Evolutionary conservation across 164 flowering plant species (phyloP).

Genomic region (Vitis vinifera): DNA sequence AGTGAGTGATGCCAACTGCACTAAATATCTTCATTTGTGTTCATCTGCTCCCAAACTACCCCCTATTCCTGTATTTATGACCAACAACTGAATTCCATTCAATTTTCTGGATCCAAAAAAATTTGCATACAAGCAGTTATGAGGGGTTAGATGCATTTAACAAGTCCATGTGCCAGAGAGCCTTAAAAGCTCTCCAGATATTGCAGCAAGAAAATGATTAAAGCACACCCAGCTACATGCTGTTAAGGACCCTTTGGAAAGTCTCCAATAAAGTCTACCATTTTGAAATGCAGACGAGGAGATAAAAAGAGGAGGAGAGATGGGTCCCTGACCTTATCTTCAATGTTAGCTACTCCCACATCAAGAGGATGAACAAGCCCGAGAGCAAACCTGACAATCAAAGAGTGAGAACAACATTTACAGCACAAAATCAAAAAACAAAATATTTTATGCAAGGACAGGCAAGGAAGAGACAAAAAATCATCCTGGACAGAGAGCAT

Average conservation of each 20-base stretch:
- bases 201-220: conserved; percentile 15
- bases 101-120: conserved; percentile 5
- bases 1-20: conserved; percentile 13
- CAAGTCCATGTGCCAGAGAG: conserved; percentile 30
- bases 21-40: conserved; percentile 12
- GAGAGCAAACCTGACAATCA: conserved; percentile 3
- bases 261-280: background rate
- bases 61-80: conserved; percentile 12
- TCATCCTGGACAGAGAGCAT: conserved; percentile 1
- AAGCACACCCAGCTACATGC: background rate
- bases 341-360: background rate
- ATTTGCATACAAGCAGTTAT: background rate
- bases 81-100: conserved; percentile 9
- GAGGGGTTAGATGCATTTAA: conserved; percentile 19
- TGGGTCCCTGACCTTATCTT: conserved; percentile 15
- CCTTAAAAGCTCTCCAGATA: conserved; percentile 19
- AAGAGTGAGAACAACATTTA: background rate
- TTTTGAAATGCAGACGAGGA: background rate
- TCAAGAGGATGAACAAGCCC: conserved; percentile 6
- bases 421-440: conserved; percentile 2
- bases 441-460: background rate
- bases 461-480: conserved; percentile 9
- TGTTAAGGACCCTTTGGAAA: conserved; percentile 1
- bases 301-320: conserved; percentile 11
- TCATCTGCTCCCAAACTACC: conserved; percentile 24